Evolutionary conservation across 345 rosid genomes (phyloP).

Genomic region (Eutrema yunnanense): DNA sequence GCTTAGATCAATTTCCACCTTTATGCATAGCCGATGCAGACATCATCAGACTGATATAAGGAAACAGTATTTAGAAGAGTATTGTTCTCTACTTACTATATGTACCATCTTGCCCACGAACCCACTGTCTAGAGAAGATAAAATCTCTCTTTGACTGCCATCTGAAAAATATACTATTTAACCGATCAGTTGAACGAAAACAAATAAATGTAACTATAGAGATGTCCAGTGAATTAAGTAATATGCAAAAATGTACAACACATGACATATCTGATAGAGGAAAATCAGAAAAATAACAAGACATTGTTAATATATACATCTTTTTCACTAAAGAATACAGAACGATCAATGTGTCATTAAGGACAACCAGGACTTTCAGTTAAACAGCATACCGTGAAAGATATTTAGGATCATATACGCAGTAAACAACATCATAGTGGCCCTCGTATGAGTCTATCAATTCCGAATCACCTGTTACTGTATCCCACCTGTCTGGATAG

Average conservation of each 20-base stretch:
- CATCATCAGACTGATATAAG: conserved; percentile 6
- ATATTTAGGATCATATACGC: conserved; percentile 76
- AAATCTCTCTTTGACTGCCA: conserved; percentile 94
- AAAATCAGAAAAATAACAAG: not conserved
- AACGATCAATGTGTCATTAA: not conserved
- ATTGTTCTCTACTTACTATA: conserved; percentile 60
- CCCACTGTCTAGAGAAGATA: conserved; percentile 96
- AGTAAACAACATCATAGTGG: conserved; percentile 81
- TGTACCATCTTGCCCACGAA: conserved; percentile 93
- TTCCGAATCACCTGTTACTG: conserved; percentile 84
- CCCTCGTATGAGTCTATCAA: conserved; percentile 82
- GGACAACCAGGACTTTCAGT: not conserved
- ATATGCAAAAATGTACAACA: not conserved
- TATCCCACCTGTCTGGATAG: conserved; percentile 82
- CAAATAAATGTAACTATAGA: not conserved
- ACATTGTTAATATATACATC: not conserved
- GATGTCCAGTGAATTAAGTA: not conserved
- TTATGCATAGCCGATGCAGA: conserved; percentile 1
- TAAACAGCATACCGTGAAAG: conserved; percentile 57
- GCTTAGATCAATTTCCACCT: not conserved
- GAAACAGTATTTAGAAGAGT: not conserved
- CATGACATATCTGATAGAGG: not conserved
- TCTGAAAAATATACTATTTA: conserved; percentile 41
- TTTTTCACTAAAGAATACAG: not conserved
- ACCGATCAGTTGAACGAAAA: conserved; percentile 10